Base-by-base conservation (phyloP, 228 moss, liverwort and hornwort species). In the Sphagnum fallax region DNA sequence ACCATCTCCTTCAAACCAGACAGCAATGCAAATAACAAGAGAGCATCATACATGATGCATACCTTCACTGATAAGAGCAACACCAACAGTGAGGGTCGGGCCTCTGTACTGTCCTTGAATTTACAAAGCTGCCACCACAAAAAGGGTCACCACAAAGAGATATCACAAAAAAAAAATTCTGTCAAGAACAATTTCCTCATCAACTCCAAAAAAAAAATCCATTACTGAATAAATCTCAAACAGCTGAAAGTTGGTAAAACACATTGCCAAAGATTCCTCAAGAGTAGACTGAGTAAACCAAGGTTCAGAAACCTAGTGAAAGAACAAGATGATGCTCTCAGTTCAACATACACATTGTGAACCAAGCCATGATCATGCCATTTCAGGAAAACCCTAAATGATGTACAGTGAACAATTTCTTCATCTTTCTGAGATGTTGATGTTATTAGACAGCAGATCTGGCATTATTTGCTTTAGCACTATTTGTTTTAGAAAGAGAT, bases 1-100 rank as follows among this genome's bases (percentile, higher is more conserved):
- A 32, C 32, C 2, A 32, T 32, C 32, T 32, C 32, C 32, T 32
- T 32, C 32, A 32, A 32, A 32, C 32, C 32, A 32, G 32, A 32
- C 32, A 32, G 2, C 32, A 15, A 62, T 11, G 16, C 6, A 4
- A 67, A 50, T n/a, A 32, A 32, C 32, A 32, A 32, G 32, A 2
- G 32, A 32, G 32, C 32, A 32, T 32, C 32, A 32, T 32, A 32
- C 32, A 32, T 32, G 32, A 32, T 32, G 49, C 48, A 66, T 78
- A 87, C 86, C 86, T 87, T 87, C 14, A 87, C 78, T 66, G 86
- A 83, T 70, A 87, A 72, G 65, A 87, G 86, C 48, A 87, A 66
- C 65, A 87, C 53, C 62, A 83, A 60, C 65, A 87, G 72, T 50
- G 83, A 52, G 64, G 80, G 8, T 76, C 80, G 74, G 10, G 78